phyloP scores from a whole-genome alignment of 208 protist species.

The Leishmania major region DNA sequence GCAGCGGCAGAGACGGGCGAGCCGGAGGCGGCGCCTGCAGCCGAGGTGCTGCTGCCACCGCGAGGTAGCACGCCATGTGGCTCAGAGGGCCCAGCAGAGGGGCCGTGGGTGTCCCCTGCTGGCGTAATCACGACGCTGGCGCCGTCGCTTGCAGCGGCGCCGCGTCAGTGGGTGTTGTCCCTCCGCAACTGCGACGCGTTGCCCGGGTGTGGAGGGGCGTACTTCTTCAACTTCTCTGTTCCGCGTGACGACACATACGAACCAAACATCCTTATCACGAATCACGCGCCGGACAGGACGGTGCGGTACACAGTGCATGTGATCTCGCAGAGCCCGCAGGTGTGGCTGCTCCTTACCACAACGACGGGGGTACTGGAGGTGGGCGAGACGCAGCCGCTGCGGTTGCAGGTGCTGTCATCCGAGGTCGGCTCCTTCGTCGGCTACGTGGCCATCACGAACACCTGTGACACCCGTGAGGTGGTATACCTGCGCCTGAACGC shows the following conservation, averaged over 20 bases:
- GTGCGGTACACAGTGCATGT: slow-evolving; percentile 76
- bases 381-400: slow-evolving; percentile 73
- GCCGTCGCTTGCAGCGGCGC: slow-evolving; percentile 10
- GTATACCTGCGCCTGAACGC: slow-evolving; percentile 79
- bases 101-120: not conserved
- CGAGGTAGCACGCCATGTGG: slow-evolving; percentile 6
- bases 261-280: slow-evolving; percentile 70
- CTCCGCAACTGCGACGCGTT: slow-evolving; percentile 68
- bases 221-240: slow-evolving; percentile 65
- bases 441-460: slow-evolving; percentile 79
- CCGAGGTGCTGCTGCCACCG: not conserved
- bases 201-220: slow-evolving; percentile 53
- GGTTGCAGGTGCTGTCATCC: slow-evolving; percentile 68
- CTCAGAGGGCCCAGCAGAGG: slow-evolving; percentile 1
- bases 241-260: slow-evolving; percentile 65
- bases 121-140: slow-evolving; percentile 4
- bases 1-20: slow-evolving; percentile 1
- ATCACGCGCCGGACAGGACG: slow-evolving; percentile 44
- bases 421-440: slow-evolving; percentile 83
- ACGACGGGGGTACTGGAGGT: slow-evolving; percentile 51
- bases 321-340: slow-evolving; percentile 78
- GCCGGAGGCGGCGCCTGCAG: not conserved
- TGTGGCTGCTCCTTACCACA: slow-evolving; percentile 72
- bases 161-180: slow-evolving; percentile 43
- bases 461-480: slow-evolving; percentile 52